These are phyloP conservation scores for Chrysosporium queenslandicum DNA, from an alignment of 2,329 filamentous ascomycete species.

Conservation along the genomic window DNA sequence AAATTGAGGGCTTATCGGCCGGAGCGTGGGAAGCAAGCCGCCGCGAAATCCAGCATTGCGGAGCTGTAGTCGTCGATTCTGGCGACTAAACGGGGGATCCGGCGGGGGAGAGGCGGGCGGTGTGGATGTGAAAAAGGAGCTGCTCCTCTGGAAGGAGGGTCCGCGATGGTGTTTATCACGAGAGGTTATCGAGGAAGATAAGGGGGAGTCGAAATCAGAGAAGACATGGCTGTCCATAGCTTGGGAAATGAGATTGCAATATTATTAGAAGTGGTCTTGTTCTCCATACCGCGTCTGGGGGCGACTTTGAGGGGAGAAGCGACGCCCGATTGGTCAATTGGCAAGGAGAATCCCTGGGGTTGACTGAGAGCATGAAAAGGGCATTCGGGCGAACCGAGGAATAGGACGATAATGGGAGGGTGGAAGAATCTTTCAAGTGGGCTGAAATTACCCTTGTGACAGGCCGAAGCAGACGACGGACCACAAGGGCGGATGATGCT, in stretches of 20 bases:
- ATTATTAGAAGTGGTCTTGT: neutral
- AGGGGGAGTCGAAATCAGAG: constrained; percentile 3
- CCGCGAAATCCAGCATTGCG: constrained; percentile 26
- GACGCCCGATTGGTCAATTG: constrained; percentile 9
- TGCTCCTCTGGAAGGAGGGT: constrained; percentile 7
- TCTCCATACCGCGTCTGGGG: constrained; percentile 11
- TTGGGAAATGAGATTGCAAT: constrained; percentile 10
- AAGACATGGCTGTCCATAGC: constrained; percentile 6
- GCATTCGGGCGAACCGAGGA: constrained; percentile 8
- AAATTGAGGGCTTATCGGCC: constrained; percentile 19
- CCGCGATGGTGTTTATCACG: constrained; percentile 2
- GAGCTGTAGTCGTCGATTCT: constrained; percentile 23
- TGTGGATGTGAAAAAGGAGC: constrained; percentile 11
- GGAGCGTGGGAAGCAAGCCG: constrained; percentile 17
- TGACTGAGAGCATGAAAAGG: neutral
- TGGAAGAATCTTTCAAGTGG: neutral
- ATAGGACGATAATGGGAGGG: neutral
- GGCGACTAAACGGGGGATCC: constrained; percentile 20
- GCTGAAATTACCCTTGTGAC: neutral
- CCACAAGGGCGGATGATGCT: neutral
- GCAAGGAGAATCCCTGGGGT: neutral
- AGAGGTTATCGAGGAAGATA: neutral
- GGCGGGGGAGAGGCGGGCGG: constrained; percentile 16
- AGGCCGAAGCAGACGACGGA: neutral
- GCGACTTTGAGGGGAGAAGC: neutral